Percentiles rank a stretch among this genome's conserved stretches.
phyloP scores from a whole-genome alignment of 2,329 filamentous ascomycete species.

The Calonectria pteridis region DNA sequence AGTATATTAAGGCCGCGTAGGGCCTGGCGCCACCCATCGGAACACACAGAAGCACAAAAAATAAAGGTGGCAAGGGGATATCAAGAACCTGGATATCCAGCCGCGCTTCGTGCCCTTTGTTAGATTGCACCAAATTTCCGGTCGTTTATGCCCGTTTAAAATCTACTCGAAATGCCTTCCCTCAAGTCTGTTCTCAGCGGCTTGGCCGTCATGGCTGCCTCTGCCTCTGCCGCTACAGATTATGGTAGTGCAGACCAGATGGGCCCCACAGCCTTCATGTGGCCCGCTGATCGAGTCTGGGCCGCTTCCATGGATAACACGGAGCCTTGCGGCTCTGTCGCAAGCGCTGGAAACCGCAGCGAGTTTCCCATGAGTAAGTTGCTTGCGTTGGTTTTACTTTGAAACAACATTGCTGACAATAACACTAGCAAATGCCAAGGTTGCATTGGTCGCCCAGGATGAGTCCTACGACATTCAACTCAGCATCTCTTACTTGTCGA shows the following conservation, averaged over 20 bases:
- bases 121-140: constrained; percentile 16
- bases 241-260: constrained; percentile 44
- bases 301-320: constrained; percentile 66
- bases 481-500: constrained; percentile 63
- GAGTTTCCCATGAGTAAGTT: constrained; percentile 66
- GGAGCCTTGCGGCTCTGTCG: constrained; percentile 67
- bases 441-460: constrained; percentile 68
- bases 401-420: not conserved
- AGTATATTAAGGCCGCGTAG: constrained; percentile 32
- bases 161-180: constrained; percentile 30
- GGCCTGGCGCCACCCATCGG: constrained; percentile 17
- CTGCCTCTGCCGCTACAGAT: constrained; percentile 26
- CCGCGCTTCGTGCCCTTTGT: not conserved
- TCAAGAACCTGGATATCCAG: not conserved
- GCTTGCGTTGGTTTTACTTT: not conserved
- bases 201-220: constrained; percentile 28
- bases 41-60: not conserved
- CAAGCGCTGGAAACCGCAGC: constrained; percentile 62
- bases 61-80: constrained; percentile 8
- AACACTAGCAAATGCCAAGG: constrained; percentile 62
- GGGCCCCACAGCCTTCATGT: constrained; percentile 71
- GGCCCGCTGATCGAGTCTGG: constrained; percentile 71
- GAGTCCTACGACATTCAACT: constrained; percentile 67
- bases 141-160: not conserved
- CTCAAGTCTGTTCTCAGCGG: constrained; percentile 34